These are phyloP conservation scores for Geranium incanum DNA, from an alignment of 441 rosid genomes.

Conservation along the genomic window DNA sequence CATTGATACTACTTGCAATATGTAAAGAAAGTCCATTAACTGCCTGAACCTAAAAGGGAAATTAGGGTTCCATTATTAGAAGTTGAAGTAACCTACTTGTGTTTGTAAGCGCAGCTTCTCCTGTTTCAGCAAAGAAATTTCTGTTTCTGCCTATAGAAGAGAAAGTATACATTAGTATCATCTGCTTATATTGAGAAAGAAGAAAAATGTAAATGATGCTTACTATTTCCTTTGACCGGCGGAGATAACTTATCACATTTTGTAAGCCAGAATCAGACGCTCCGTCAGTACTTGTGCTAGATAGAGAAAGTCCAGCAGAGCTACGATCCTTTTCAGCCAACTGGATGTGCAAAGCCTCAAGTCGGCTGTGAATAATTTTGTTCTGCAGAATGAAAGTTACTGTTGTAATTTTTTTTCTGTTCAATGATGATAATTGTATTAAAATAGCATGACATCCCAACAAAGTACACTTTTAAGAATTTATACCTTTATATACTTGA, in stretches of 20 bases:
- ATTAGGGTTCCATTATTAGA: neutral
- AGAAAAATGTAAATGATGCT: conserved; percentile 19
- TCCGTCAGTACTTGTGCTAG: conserved; percentile 32
- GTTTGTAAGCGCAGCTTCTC: conserved; percentile 86
- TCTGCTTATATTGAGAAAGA: neutral
- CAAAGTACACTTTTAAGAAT: too few relatives aligned
- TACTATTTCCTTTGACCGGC: conserved; percentile 85
- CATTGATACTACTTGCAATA: neutral
- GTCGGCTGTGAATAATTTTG: conserved; percentile 69
- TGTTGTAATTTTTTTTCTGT: neutral
- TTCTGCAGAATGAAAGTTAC: conserved; percentile 46
- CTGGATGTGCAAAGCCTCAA: conserved; percentile 88
- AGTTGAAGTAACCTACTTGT: conserved; percentile 43
- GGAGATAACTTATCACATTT: conserved; percentile 76
- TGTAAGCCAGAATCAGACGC: conserved; percentile 63
- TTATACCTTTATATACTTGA: too few relatives aligned
- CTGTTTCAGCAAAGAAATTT: conserved; percentile 81
- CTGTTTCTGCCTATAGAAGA: conserved; percentile 76
- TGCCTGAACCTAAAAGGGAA: neutral
- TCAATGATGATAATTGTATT: neutral
- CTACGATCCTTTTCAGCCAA: conserved; percentile 66
- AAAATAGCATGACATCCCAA: neutral
- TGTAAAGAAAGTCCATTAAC: neutral
- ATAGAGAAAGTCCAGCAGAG: conserved; percentile 46
- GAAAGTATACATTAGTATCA: neutral